Base-by-base conservation (phyloP, 352 stramenopile species). In the Globisporangium spiculum region DNA sequence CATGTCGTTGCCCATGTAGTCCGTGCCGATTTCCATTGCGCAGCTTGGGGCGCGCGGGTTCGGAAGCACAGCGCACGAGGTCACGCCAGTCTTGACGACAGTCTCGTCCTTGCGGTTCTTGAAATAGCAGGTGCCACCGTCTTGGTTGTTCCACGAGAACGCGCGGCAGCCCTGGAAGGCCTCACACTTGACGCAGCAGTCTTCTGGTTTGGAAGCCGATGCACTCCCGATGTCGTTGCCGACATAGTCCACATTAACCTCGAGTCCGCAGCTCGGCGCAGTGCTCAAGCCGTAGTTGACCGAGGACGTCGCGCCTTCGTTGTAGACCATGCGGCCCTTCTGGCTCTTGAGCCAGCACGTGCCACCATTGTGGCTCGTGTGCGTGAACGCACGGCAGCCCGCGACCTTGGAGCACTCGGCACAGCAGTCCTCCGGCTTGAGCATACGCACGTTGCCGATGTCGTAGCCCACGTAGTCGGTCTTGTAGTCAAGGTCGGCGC, bases 341-440 rank as follows among this genome's bases (percentile, higher is more conserved):
- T 58, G 22, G 26, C 22, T 74, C 70, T 91, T 91, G 36, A 91
- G 76, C 70, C 69, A 89, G 70, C 83, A 91, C 10, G 78, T 88
- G 26, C 82, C 82, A 9, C 78, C 78, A 41, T 74, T 78, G 65
- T 80, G 69, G 66, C 2, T 26, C 20, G 46, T 53, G 20, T 53
- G 46, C 46, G 46, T 53, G 46, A 53, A 53, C 1, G 46, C 46
- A 2, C 8, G 46, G 46, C 46, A 53, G 46, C 46, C 46, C 4
- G 5, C 38, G 14, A 46, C 38, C 4, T 2, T 46, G 0, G 38
- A 46, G 38, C 38, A 46, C 14, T 46, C 38, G 14, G 4, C 4
- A 3, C 38, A 46, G 38, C 38, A 46, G 14, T 46, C 38, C 4
- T 46, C 0, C 0, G 38, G 38, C 38, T 46, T 46, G 38, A 46